A percentile compares a stretch with the other conserved stretches of the same genome.
Conservation (phyloP, 305 asterid genomes). For the Fraxinus nigra region DNA sequence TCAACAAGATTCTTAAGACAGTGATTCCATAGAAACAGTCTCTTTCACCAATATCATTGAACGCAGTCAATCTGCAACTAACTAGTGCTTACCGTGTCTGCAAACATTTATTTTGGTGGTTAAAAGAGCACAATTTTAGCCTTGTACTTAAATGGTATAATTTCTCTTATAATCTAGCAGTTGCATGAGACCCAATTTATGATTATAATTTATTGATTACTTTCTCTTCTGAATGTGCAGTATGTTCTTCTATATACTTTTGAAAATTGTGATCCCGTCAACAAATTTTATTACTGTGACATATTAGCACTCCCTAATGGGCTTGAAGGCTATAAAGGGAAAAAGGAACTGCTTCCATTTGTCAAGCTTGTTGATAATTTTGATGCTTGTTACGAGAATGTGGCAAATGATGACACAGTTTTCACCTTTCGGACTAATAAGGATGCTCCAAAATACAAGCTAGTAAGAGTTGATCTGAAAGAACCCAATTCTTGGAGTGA, state of each 20-base stretch:
- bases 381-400: slow-evolving; percentile 67
- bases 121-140: background rate
- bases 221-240: slow-evolving; percentile 47
- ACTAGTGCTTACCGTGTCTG: slow-evolving; percentile 10
- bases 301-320: slow-evolving; percentile 62
- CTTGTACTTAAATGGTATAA: background rate
- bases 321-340: slow-evolving; percentile 63
- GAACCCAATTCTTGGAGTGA: slow-evolving; percentile 77
- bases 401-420: slow-evolving; percentile 66
- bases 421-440: slow-evolving; percentile 48
- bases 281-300: slow-evolving; percentile 85
- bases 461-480: slow-evolving; percentile 71
- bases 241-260: slow-evolving; percentile 60
- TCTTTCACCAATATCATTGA: slow-evolving; percentile 9
- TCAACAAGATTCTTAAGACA: background rate
- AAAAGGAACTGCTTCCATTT: slow-evolving; percentile 63
- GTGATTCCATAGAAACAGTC: slow-evolving; percentile 3
- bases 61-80: background rate
- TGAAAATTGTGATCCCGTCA: slow-evolving; percentile 84
- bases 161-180: background rate
- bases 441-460: slow-evolving; percentile 88
- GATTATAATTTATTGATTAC: background rate
- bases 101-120: background rate
- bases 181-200: background rate
- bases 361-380: slow-evolving; percentile 76